Percentiles rank a stretch among this genome's conserved stretches.
Evolutionary conservation across 106 monocot genomes (phyloP).

Genomic region (Amphibolis antarctica): DNA sequence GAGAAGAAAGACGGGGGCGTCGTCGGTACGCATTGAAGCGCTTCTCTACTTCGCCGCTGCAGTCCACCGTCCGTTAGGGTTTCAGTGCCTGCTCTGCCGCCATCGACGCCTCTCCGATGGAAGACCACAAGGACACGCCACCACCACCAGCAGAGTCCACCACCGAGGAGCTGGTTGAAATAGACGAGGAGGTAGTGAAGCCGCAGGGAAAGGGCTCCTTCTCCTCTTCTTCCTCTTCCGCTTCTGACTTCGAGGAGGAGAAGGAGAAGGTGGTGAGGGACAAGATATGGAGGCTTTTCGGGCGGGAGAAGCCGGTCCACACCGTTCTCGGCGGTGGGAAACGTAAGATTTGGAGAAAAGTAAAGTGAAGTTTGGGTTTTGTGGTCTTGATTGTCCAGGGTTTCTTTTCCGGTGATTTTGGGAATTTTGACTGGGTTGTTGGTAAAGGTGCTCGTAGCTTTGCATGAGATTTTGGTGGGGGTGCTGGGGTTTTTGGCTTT

Average conservation of each 20-base stretch:
- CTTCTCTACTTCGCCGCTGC: too few species aligned
- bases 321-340: constrained; percentile 48
- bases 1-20: too few species aligned
- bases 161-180: neutral
- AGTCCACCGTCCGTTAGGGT: too few species aligned
- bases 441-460: neutral
- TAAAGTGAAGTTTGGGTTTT: neutral
- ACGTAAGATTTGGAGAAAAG: constrained; percentile 6
- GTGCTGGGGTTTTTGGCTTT: neutral
- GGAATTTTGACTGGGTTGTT: neutral
- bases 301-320: constrained; percentile 53
- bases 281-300: constrained; percentile 51
- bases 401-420: neutral
- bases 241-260: constrained; percentile 26
- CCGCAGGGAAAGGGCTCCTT: constrained; percentile 2
- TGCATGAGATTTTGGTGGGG: neutral
- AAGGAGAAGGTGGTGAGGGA: constrained; percentile 13
- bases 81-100: too few species aligned
- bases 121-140: too few species aligned
- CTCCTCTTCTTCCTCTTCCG: constrained; percentile 1
- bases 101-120: too few species aligned
- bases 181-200: constrained; percentile 14
- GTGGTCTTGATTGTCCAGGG: neutral
- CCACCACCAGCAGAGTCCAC: neutral
- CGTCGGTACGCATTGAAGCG: too few species aligned